Evolutionary conservation across 2,329 filamentous ascomycete species (phyloP).

Genomic region (Calcarisporium arbuscula): DNA sequence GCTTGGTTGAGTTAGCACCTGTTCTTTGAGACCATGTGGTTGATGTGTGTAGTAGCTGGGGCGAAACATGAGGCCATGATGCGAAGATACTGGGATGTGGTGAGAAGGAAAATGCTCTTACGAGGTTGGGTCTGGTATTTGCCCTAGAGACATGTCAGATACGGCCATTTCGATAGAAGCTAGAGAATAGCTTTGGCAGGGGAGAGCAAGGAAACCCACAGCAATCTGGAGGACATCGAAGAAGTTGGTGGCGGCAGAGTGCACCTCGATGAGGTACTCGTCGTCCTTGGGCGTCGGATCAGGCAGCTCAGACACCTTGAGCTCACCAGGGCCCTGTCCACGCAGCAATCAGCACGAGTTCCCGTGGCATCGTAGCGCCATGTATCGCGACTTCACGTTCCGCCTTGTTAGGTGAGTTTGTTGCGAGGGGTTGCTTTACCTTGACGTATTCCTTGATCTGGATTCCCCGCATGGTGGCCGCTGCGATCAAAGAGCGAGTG

Average conservation of each 20-base stretch:
- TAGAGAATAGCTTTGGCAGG: no score
- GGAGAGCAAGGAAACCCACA: no score
- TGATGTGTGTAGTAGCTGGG: neutral
- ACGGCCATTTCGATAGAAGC: no score
- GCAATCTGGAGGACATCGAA: conserved; percentile 95
- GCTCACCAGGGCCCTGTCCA: conserved; percentile 66
- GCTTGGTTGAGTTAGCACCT: conserved; percentile 29
- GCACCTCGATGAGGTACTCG: conserved; percentile 82
- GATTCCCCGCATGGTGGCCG: conserved; percentile 63
- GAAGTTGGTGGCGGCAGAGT: conserved; percentile 88
- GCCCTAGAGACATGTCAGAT: no score
- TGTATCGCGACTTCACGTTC: no score
- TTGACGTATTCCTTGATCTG: conserved; percentile 70
- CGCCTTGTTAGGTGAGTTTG: no score
- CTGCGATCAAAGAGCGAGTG: neutral
- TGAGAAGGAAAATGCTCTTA: conserved; percentile 21
- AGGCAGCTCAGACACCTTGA: conserved; percentile 67
- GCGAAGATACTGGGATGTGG: neutral
- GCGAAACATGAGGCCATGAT: neutral
- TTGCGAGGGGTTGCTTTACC: conserved; percentile 39
- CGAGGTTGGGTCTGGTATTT: conserved; percentile 91
- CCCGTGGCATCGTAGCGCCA: no score
- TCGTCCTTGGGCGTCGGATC: conserved; percentile 64
- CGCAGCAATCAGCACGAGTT: no score
- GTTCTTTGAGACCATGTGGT: neutral